Evolutionary conservation across 345 rosid genomes (phyloP).

Genomic region (Murraya koenigii): DNA sequence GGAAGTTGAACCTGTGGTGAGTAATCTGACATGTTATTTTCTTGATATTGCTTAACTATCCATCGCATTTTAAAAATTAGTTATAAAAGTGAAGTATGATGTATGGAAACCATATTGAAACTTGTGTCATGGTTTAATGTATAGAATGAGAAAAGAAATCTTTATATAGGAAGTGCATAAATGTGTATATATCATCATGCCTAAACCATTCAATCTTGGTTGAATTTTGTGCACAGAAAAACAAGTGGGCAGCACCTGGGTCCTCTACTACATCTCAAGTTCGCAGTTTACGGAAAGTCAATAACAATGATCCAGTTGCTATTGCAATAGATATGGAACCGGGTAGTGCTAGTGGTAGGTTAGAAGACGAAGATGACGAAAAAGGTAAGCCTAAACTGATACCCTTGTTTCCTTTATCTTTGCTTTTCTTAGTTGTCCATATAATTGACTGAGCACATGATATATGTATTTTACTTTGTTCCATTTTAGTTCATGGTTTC

Average conservation of each 20-base stretch:
- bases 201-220: background rate
- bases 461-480: background rate
- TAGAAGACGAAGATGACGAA: conserved; percentile 92
- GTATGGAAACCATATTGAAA: background rate
- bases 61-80: background rate
- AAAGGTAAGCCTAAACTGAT: conserved; percentile 51
- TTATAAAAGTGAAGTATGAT: background rate
- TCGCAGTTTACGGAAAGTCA: conserved; percentile 79
- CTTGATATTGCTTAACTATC: background rate
- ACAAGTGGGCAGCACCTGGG: conserved; percentile 64
- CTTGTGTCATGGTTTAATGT: background rate
- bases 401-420: background rate
- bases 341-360: conserved; percentile 30
- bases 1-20: conserved; percentile 92
- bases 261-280: conserved; percentile 69
- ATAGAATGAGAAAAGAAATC: background rate
- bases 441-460: background rate
- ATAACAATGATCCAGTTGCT: conserved; percentile 87
- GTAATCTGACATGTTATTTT: conserved; percentile 23
- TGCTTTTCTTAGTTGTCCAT: background rate
- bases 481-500: conserved; percentile 78
- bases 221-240: conserved; percentile 43
- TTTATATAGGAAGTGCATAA: background rate
- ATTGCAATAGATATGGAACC: conserved; percentile 70
- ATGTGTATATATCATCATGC: background rate